Evolutionary conservation across 345 rosid genomes (phyloP).

Genomic region (Gossypium rotundifolium): DNA sequence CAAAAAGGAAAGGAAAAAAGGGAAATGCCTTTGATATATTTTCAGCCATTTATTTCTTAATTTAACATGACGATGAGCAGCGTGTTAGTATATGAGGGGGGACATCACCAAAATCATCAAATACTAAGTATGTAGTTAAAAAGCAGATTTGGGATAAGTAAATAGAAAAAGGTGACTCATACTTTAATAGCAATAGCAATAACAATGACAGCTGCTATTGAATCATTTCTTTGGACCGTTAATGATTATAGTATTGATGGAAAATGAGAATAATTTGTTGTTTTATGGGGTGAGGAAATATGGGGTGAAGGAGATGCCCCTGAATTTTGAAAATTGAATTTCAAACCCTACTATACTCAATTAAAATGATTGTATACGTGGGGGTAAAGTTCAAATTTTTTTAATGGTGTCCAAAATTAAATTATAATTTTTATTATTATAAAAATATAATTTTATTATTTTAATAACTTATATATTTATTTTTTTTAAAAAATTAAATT

Average conservation of each 20-base stretch:
- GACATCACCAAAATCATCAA: conserved; percentile 17
- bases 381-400: too few relatives aligned
- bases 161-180: conserved; percentile 12
- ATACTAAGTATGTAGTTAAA: background rate
- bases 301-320: background rate
- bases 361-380: too few relatives aligned
- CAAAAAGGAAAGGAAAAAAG: too few relatives aligned
- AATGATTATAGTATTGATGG: background rate
- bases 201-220: conserved; percentile 17
- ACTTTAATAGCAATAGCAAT: background rate
- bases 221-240: conserved; percentile 3
- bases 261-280: background rate
- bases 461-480: too few relatives aligned
- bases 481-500: too few relatives aligned
- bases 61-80: too few relatives aligned
- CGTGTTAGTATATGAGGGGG: background rate
- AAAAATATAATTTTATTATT: too few relatives aligned
- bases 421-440: too few relatives aligned
- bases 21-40: too few relatives aligned
- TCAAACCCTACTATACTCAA: background rate
- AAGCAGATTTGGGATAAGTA: conserved; percentile 5
- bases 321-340: background rate
- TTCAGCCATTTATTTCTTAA: too few relatives aligned
- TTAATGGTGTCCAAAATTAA: fast-evolving
- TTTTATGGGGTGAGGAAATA: background rate